Conservation (phyloP, 2,329 filamentous ascomycete genomes). For the Botryotinia narcissicola region DNA sequence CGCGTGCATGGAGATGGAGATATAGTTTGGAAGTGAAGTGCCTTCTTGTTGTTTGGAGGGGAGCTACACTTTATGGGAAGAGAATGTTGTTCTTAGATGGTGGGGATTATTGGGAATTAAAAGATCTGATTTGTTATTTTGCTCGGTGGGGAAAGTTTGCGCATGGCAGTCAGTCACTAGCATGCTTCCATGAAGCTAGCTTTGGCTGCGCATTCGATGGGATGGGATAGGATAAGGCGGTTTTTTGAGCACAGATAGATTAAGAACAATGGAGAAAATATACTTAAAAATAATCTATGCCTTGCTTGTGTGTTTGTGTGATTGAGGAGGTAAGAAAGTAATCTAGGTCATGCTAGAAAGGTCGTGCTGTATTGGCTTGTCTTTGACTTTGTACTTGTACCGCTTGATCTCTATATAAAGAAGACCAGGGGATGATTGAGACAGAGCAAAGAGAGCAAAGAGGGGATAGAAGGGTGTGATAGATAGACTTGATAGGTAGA, state of each 20-base stretch:
- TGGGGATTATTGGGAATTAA: neutral
- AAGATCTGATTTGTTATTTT: neutral
- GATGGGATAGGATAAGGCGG: neutral
- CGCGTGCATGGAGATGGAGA: neutral
- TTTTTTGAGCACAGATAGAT: constrained; percentile 5
- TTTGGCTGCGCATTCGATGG: neutral
- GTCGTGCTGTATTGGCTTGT: neutral
- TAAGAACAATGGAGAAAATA: neutral
- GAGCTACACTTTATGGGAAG: neutral
- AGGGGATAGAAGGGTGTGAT: too few species aligned
- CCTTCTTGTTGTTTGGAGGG: neutral
- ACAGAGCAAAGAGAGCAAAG: neutral
- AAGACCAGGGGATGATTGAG: neutral
- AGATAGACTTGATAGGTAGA: too few species aligned
- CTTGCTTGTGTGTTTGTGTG: neutral
- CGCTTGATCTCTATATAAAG: neutral
- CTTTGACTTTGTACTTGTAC: neutral
- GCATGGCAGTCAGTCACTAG: neutral
- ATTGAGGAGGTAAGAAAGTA: neutral
- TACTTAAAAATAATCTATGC: neutral
- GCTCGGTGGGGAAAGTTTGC: neutral
- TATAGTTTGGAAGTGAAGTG: neutral
- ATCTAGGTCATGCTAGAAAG: neutral
- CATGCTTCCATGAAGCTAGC: neutral
- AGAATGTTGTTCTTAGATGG: neutral